Evolutionary conservation across 306 rosid species (phyloP).

Genomic region (Psophocarpus tetragonolobus): DNA sequence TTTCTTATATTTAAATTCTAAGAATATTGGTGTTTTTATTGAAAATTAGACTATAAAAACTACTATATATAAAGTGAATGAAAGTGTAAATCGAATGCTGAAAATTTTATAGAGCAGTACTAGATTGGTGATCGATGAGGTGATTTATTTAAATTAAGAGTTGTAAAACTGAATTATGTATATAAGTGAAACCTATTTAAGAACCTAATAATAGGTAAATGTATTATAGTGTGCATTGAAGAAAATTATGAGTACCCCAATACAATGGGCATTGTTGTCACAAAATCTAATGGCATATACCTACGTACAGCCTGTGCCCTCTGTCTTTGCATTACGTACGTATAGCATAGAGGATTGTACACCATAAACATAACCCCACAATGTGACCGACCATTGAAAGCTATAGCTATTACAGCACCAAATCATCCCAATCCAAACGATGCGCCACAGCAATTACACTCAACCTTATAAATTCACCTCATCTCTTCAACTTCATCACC

Average conservation of each 20-base stretch:
- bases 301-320: not conserved
- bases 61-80: too few relatives aligned
- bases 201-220: too few relatives aligned
- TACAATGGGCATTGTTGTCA: not conserved
- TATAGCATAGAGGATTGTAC: not conserved
- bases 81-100: too few relatives aligned
- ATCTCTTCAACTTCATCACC: not conserved
- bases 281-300: not conserved
- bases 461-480: conserved; percentile 6
- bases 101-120: too few relatives aligned
- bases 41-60: too few relatives aligned
- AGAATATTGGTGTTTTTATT: too few relatives aligned
- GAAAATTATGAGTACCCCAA: not conserved
- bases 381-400: conserved; percentile 12
- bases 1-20: too few relatives aligned
- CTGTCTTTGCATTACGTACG: not conserved
- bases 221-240: not conserved
- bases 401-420: not conserved
- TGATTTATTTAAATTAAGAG: too few relatives aligned
- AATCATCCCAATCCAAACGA: not conserved
- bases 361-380: not conserved
- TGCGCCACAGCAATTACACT: conserved; percentile 23
- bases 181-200: too few relatives aligned
- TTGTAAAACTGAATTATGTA: too few relatives aligned
- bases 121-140: too few relatives aligned